Evolutionary conservation across 2,329 filamentous ascomycete genomes (phyloP), one percentile per base, ranked within the genome.

Genomic region (Stachybotrys elegans): DNA sequence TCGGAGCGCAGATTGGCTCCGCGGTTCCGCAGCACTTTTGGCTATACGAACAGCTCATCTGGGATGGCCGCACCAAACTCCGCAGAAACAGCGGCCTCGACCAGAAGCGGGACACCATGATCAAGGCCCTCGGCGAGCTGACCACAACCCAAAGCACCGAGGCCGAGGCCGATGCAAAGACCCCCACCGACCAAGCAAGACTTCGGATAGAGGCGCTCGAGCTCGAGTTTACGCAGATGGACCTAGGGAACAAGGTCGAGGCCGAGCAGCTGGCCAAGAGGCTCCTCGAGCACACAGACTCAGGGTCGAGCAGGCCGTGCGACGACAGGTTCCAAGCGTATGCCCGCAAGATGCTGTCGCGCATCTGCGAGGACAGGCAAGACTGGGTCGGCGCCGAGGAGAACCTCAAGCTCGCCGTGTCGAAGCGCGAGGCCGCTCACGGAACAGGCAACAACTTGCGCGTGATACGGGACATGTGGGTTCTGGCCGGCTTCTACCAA

Each of bases 21-120:
- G 54, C 53, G 8, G 52, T 57, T 14, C 46, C 58, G 6, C 56
- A 57, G 27, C 57, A 58, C 20, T 54, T 66, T 5, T 66, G 63
- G 63, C 60, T 65, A 36, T 66, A 66, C 44, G 63, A 66, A 45
- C 63, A 66, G 45, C 47, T 66, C 12, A 66, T 66, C 6, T 66
- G 63, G 63, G 63, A 66, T 43, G 63, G 62, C 17, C 60, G 62
- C 22, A 65, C 62, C 12, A 50, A 57, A 9, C 50, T 66, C 21
- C 60, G 63, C 5, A 61, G 53, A 44, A 55, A 56, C 16, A 64
- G 62, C 36, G 52, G 60, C 11, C 45, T 66, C 20, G 55, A 56
- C 17, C 55, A 48, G 37, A 54, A 49, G 37, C 51, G 51, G 19
- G 54, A 56, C 8, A 44, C 47, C n/a, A 65, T 66, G 56, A 52